Conservation (phyloP, 768 basidiomycete genomes). For the Auriscalpium microsporum region DNA sequence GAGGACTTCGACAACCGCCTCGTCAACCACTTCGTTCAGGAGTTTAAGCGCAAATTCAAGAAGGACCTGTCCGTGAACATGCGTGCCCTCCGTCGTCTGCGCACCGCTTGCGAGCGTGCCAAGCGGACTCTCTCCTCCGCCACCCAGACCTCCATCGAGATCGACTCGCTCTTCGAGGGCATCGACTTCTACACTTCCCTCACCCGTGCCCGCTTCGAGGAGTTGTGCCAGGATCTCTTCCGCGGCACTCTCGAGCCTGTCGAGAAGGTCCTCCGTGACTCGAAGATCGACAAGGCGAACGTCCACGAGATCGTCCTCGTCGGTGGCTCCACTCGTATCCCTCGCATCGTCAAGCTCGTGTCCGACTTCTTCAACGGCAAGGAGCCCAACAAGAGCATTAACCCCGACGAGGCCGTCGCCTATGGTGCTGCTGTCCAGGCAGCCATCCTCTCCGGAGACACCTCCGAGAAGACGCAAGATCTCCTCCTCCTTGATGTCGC, state of each 20-base stretch:
- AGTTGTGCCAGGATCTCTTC: slow-evolving; percentile 93
- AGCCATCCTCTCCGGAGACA: slow-evolving; percentile 95
- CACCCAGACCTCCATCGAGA: slow-evolving; percentile 93
- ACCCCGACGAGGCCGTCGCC: slow-evolving; percentile 98
- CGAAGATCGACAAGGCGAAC: slow-evolving; percentile 93
- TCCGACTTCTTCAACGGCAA: slow-evolving; percentile 99
- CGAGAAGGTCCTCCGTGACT: slow-evolving; percentile 95
- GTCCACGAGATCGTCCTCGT: slow-evolving; percentile 98
- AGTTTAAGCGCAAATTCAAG: slow-evolving; percentile 98
- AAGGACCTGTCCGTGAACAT: slow-evolving; percentile 89
- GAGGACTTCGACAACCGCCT: slow-evolving; percentile 98
- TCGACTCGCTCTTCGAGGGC: slow-evolving; percentile 96
- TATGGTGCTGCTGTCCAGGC: slow-evolving; percentile 99
- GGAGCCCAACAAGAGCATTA: slow-evolving; percentile 98
- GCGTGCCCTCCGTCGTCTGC: slow-evolving; percentile 93
- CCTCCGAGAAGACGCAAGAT: slow-evolving; percentile 96
- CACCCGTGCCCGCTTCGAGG: slow-evolving; percentile 97
- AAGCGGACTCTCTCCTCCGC: slow-evolving; percentile 98
- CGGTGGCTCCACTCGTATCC: slow-evolving; percentile 97
- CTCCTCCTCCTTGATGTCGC: slow-evolving; percentile 92
- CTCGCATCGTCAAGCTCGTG: slow-evolving; percentile 93
- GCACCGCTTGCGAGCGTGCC: slow-evolving; percentile 96
- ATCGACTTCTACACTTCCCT: slow-evolving; percentile 98
- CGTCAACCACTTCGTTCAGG: slow-evolving; percentile 93
- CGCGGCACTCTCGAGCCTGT: slow-evolving; percentile 89